Base-by-base conservation (phyloP, 225 moss, liverwort and hornwort genomes). In the Physcomitrium patens region DNA sequence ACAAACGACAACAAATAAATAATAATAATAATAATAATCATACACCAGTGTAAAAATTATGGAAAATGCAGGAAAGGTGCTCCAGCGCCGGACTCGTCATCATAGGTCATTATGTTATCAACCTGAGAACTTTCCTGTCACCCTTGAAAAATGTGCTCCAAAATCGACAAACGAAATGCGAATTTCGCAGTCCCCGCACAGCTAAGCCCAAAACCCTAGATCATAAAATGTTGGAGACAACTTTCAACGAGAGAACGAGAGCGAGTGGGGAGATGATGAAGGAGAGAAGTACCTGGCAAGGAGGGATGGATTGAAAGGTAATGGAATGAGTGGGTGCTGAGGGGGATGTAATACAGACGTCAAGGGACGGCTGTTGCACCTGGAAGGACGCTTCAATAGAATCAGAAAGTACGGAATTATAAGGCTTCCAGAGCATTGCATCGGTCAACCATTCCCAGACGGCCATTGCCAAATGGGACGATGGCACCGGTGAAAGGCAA, bases 371-470 rank as follows among this genome's bases (percentile, higher is more conserved):
- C 0, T 37, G 70, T 1, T 80, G 72, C 11, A 80, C 82, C 19
- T 75, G 84, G 73, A 82, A 79, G 12, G 82, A 72, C 8, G 77
- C 78, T 76, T 89, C 89, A 16, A 89, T 80, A 17, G 63, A 41
- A n/a, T 75, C 56, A 5, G 79, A 84, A 45, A 74, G 77, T 8
- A 69, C 71, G 20, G 86, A 47, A 13, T 7, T 13, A 45, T 76
- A 89, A 0, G 84, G 79, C 67, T 60, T 77, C 89, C 89, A 89
- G 0, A 77, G 67, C 13, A 82, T 47, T 5, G 83, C 77, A 68
- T 89, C 89, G 7, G 82, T 86, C 73, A 82, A 49, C 89, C 89
- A 89, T 69, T 89, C 84, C 89, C 89, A 89, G 51, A 49, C 69
- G 18, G 75, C 28, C 77, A 56, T 37, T 37, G 31, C 31, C 31